Percentiles rank a stretch among this genome's conserved stretches.
Conservation (phyloP, 1,284 basidiomycete genomes). For the Somion occarium region DNA sequence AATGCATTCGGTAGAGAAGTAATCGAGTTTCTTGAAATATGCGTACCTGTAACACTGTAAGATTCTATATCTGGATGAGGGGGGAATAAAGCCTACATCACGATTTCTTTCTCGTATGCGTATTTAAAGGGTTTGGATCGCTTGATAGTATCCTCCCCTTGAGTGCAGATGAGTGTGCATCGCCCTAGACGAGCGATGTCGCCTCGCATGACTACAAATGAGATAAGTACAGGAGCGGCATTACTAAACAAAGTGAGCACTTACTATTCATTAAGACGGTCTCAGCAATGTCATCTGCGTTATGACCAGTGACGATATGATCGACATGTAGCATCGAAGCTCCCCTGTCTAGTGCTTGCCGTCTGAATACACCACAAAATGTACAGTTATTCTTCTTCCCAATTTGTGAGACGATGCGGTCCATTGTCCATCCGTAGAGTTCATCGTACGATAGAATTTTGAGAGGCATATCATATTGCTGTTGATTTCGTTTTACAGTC, state of each 20-base stretch:
- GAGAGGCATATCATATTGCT: constrained; percentile 92
- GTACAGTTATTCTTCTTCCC: constrained; percentile 99
- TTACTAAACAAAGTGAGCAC: constrained; percentile 25
- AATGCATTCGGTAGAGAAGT: constrained; percentile 99
- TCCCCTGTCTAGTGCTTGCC: constrained; percentile 94
- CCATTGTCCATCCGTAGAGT: constrained; percentile 99
- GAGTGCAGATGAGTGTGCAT: constrained; percentile 92
- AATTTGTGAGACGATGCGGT: constrained; percentile 88
- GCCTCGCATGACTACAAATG: constrained; percentile 82
- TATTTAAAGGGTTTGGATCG: constrained; percentile 99
- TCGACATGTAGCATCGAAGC: constrained; percentile 88
- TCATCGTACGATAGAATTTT: constrained; percentile 96
- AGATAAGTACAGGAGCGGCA: constrained; percentile 12
- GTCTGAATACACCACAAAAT: constrained; percentile 96
- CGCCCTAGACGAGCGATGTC: constrained; percentile 93
- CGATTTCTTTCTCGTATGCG: constrained; percentile 99
- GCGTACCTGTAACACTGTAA: constrained; percentile 70
- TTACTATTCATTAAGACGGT: constrained; percentile 98
- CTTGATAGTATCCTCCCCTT: constrained; percentile 92
- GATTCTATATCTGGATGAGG: not conserved
- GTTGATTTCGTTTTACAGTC: constrained; percentile 97
- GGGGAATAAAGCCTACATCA: constrained; percentile 70
- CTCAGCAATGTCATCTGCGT: constrained; percentile 98
- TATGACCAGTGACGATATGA: constrained; percentile 98
- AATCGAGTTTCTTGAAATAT: constrained; percentile 97